A percentile compares a stretch with the other conserved stretches of the same genome.
Evolutionary conservation across 495 filamentous ascomycete species (phyloP).

Genomic region (Xanthoparmelia taractica): DNA sequence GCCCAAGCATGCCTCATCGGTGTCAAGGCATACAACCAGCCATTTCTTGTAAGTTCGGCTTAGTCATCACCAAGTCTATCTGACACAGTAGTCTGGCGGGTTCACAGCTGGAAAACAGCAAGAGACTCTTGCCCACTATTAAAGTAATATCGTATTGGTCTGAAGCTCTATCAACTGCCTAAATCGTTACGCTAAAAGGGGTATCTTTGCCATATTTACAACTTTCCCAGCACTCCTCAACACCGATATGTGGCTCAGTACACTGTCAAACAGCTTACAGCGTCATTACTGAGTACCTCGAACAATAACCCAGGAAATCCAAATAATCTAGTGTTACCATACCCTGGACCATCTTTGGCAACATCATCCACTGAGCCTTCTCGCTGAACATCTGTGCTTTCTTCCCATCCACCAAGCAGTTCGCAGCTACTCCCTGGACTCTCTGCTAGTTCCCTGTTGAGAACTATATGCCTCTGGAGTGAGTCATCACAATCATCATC

Average conservation of each 20-base stretch:
- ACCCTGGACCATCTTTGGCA: conserved; percentile 44
- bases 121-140: not conserved
- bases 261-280: conserved; percentile 82
- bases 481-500: conserved; percentile 53
- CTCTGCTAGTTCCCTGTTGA: conserved; percentile 85
- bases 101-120: not conserved
- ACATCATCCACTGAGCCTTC: conserved; percentile 35
- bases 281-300: conserved; percentile 89
- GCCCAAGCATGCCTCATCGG: conserved; percentile 8
- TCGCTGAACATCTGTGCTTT: conserved; percentile 48
- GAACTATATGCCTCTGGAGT: conserved; percentile 70
- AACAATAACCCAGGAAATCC: conserved; percentile 91
- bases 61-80: conserved; percentile 8
- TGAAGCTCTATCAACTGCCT: not conserved
- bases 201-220: not conserved
- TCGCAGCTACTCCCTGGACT: conserved; percentile 87
- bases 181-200: not conserved
- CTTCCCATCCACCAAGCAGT: conserved; percentile 83
- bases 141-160: not conserved
- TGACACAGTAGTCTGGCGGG: not conserved
- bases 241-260: too few species aligned
- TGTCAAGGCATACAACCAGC: not conserved
- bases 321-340: conserved; percentile 80
- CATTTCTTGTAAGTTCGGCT: not conserved
- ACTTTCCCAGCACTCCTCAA: not conserved